Base-by-base conservation (phyloP, 306 rosid species). In the Parietaria judaica region DNA sequence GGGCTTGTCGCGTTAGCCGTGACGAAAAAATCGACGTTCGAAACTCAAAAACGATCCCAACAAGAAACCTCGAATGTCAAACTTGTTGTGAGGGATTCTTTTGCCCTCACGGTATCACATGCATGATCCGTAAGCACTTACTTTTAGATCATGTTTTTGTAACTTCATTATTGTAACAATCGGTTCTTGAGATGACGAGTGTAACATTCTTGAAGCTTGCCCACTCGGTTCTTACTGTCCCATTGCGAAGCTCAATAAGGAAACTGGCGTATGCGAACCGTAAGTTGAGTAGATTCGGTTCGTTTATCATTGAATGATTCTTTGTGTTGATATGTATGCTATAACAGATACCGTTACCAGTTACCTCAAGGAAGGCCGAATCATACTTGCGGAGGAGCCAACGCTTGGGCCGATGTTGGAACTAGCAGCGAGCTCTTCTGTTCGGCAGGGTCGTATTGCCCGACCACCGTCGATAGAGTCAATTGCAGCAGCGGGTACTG, bases 341-440 rank as follows among this genome's bases (percentile, higher is more conserved):
- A 46, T 49, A 72, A 68, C 85, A 92, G 99, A 76, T 92, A 92
- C 75, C 78, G 50, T 72, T 92, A 92, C 80, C 96, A 92, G 53
- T 73, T 88, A 60, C 97, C 99, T 36, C 89, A 89, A 4, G 82
- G 78, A 74, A 67, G 69, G 66, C 90, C 87, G 61, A 86, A 86
- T 60, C 99, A 88, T 81, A 84, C 84, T 13, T 92, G 99, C 59
- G 99, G 99, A 65, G 99, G 99, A 77, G 99, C 96, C 71, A 86
- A 81, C 75, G 57, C 69, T 31, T 92, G 96, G 99, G 90, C 96
- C 51, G 99, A 88, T 73, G 84, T 84, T 64, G 75, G 74, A 59
- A 81, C 85, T 61, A 78, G 84, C 61, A 75, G 78, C 48, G 99
- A 88, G 75, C 63, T 86, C 36, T 92, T 92, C 70, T 92, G 99